Percentiles rank a stretch among this genome's conserved stretches.
phyloP scores from a whole-genome alignment of 805 yeast species.

The Peterozyma toletana region DNA sequence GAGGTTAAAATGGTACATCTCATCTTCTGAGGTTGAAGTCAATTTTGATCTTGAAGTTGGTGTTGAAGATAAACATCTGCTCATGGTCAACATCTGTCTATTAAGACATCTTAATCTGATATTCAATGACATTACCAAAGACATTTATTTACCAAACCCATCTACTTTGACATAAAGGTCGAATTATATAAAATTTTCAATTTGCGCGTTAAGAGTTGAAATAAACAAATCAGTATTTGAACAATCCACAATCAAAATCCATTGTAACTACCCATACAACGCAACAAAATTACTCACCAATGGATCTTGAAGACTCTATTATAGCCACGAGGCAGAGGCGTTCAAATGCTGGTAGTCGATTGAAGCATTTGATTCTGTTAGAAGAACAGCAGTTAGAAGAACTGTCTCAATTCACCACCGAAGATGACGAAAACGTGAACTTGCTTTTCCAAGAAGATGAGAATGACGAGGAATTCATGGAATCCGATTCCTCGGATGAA shows the following conservation, averaged over 20 bases:
- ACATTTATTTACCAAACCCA: no score
- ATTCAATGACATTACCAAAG: no score
- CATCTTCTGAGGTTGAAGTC: conserved; percentile 47
- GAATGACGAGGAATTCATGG: conserved; percentile 41
- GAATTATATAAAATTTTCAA: no score
- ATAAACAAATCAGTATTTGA: no score
- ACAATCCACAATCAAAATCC: no score
- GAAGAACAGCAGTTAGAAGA: conserved; percentile 44
- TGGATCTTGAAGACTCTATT: conserved; percentile 38
- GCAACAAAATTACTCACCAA: not conserved
- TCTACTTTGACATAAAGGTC: no score
- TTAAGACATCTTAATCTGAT: no score
- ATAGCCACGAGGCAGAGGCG: conserved; percentile 74
- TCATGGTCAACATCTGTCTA: no score
- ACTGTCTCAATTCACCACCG: conserved; percentile 21
- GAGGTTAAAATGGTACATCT: conserved; percentile 73
- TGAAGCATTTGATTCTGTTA: conserved; percentile 64
- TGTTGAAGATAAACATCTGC: no score
- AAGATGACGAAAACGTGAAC: conserved; percentile 74
- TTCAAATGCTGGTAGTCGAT: conserved; percentile 83
- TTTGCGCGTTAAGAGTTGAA: no score
- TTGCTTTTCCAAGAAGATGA: conserved; percentile 61
- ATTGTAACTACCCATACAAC: no score
- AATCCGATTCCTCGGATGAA: conserved; percentile 15
- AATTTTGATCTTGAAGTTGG: not conserved